A percentile compares a stretch with the other conserved stretches of the same genome.
These are phyloP conservation scores for Malus hybrid DNA, from an alignment of 331 rosid species.

Conservation along the genomic window DNA sequence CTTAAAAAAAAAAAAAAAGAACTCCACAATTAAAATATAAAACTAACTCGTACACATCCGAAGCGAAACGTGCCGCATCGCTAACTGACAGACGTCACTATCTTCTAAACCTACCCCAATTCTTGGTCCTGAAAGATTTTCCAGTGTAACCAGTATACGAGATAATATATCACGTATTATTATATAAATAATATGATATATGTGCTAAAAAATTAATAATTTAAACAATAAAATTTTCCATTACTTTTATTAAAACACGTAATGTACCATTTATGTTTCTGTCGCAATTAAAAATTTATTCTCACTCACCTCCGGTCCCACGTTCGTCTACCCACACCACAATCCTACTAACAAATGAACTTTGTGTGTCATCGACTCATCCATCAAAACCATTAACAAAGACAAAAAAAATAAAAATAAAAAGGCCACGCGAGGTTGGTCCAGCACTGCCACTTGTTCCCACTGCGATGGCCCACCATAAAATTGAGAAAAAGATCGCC, in stretches of 20 bases:
- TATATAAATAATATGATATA: too few relatives aligned
- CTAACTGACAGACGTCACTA: conserved; percentile 11
- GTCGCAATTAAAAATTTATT: too few relatives aligned
- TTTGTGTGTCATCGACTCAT: too few relatives aligned
- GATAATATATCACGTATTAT: too few relatives aligned
- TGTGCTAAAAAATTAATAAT: too few relatives aligned
- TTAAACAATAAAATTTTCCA: too few relatives aligned
- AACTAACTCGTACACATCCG: background rate
- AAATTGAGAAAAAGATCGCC: background rate
- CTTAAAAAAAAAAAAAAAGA: too few relatives aligned
- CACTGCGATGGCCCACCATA: conserved; percentile 3
- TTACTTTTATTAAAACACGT: too few relatives aligned
- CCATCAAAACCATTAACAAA: background rate
- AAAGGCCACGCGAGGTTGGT: background rate
- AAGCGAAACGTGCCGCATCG: conserved; percentile 18
- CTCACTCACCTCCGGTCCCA: background rate
- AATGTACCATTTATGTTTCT: too few relatives aligned
- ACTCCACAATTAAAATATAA: too few relatives aligned
- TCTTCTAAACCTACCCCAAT: background rate
- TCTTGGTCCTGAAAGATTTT: background rate
- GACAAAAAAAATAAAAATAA: background rate
- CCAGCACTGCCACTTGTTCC: conserved; percentile 9
- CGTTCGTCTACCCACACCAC: background rate
- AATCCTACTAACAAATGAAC: background rate
- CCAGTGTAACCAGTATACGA: too few relatives aligned